Percentiles rank a stretch among this genome's conserved stretches.
Conservation (phyloP, 1,284 basidiomycete genomes). For the Tranzscheliella williamsii region DNA sequence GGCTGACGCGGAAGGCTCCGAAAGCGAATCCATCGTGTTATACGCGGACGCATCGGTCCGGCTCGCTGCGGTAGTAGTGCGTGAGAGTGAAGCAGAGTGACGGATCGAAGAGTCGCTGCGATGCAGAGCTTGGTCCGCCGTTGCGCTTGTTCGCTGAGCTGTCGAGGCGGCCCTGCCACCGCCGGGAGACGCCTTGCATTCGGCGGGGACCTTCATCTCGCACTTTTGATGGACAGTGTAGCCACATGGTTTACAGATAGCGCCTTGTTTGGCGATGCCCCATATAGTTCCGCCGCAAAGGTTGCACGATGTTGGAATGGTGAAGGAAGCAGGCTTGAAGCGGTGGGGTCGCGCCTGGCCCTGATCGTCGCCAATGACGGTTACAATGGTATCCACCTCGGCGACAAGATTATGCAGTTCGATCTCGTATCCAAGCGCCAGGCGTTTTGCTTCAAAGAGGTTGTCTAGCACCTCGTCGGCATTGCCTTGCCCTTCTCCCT, state of each 20-base stretch:
- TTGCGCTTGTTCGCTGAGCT: neutral
- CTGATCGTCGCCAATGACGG: constrained; percentile 34
- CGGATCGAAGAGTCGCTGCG: neutral
- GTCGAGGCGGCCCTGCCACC: neutral
- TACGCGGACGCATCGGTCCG: neutral
- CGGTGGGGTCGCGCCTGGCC: constrained; percentile 38
- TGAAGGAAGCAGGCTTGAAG: constrained; percentile 46
- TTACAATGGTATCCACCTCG: constrained; percentile 28
- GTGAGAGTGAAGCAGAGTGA: neutral
- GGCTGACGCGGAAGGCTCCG: neutral
- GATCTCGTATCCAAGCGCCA: constrained; percentile 26
- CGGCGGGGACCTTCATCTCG: constrained; percentile 48
- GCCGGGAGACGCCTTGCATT: constrained; percentile 37
- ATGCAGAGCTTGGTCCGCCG: neutral
- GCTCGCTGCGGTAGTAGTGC: neutral
- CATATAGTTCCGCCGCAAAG: constrained; percentile 44
- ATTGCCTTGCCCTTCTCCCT: constrained; percentile 31
- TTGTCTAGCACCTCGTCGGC: constrained; percentile 46
- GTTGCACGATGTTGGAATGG: constrained; percentile 46
- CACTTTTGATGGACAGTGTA: constrained; percentile 49
- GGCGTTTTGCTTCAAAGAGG: constrained; percentile 30
- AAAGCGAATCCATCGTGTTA: neutral
- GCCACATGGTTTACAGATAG: constrained; percentile 46
- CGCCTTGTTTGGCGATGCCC: constrained; percentile 42
- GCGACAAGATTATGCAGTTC: constrained; percentile 23